Percentiles rank a stretch among this genome's conserved stretches.
phyloP scores from a whole-genome alignment of 495 filamentous ascomycete species.

The Cercophora newfieldiana region DNA sequence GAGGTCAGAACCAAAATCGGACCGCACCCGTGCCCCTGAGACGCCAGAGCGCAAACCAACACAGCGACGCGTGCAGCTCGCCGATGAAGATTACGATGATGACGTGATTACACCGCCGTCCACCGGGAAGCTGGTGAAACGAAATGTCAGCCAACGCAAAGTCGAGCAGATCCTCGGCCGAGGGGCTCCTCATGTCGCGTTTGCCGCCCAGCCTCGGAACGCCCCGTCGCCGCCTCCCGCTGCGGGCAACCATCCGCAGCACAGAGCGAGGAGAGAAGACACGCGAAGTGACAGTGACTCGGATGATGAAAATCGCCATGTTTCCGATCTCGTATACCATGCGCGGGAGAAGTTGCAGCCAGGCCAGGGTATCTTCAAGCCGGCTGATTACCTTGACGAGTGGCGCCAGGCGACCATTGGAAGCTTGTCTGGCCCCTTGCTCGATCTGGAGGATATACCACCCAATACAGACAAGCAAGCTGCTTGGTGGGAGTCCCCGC shows the following conservation, averaged over 20 bases:
- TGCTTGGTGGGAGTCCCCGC: slow-evolving; percentile 56
- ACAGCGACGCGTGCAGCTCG: neutral
- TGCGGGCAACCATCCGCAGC: slow-evolving; percentile 10
- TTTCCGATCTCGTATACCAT: slow-evolving; percentile 47
- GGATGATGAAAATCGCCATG: slow-evolving; percentile 33
- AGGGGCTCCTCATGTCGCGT: slow-evolving; percentile 11
- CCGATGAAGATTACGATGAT: slow-evolving; percentile 14
- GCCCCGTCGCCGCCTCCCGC: slow-evolving; percentile 8
- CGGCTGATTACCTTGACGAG: slow-evolving; percentile 53
- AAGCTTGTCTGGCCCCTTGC: slow-evolving; percentile 48
- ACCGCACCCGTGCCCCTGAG: neutral
- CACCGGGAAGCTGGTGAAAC: slow-evolving; percentile 23
- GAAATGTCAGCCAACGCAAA: slow-evolving; percentile 29
- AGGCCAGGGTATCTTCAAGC: slow-evolving; percentile 46
- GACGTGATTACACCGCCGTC: slow-evolving; percentile 19
- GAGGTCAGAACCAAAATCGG: neutral
- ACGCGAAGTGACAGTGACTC: slow-evolving; percentile 21
- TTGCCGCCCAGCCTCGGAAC: slow-evolving; percentile 9
- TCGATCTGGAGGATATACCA: slow-evolving; percentile 46
- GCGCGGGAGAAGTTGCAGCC: slow-evolving; percentile 42
- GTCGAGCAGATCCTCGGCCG: slow-evolving; percentile 33
- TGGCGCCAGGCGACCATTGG: slow-evolving; percentile 59
- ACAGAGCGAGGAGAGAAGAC: slow-evolving; percentile 21
- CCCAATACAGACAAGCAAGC: slow-evolving; percentile 41
- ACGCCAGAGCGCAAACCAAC: neutral